phyloP scores from a whole-genome alignment of 495 filamentous ascomycete genomes.

The Aspergillus haitiensis region DNA sequence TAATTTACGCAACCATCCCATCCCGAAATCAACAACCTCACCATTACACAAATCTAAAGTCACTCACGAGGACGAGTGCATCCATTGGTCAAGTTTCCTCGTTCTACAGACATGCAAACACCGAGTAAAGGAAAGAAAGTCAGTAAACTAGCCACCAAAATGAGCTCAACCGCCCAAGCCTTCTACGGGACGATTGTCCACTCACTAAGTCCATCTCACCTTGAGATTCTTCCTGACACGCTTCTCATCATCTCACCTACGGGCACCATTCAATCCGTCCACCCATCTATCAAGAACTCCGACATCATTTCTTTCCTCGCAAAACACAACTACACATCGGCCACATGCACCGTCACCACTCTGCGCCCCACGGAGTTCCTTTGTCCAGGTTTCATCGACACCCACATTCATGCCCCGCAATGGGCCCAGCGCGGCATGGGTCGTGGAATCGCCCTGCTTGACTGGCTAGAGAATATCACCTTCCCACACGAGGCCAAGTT shows the following conservation, averaged over 20 bases:
- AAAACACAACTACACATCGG: neutral
- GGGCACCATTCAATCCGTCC: neutral
- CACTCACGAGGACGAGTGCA: too few species aligned
- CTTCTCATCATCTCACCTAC: neutral
- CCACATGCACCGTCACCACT: slow-evolving; percentile 17
- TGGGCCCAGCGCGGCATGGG: slow-evolving; percentile 61
- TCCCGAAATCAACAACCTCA: too few species aligned
- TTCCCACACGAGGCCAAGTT: slow-evolving; percentile 65
- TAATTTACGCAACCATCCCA: too few species aligned
- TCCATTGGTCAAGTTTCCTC: too few species aligned
- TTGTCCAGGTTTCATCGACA: slow-evolving; percentile 63
- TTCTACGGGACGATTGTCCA: neutral
- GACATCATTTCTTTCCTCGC: neutral
- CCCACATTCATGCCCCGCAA: slow-evolving; percentile 66
- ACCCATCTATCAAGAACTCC: neutral
- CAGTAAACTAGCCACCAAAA: neutral
- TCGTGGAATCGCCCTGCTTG: slow-evolving; percentile 56
- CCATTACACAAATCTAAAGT: too few species aligned
- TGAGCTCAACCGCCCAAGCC: neutral
- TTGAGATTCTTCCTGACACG: neutral
- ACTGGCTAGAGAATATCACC: slow-evolving; percentile 61
- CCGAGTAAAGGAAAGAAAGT: too few species aligned
- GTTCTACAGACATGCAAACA: too few species aligned
- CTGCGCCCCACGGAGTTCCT: slow-evolving; percentile 55
- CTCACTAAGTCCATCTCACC: neutral